Base-by-base conservation (phyloP, 257 asterid species). In the Penstemon davidsonii region DNA sequence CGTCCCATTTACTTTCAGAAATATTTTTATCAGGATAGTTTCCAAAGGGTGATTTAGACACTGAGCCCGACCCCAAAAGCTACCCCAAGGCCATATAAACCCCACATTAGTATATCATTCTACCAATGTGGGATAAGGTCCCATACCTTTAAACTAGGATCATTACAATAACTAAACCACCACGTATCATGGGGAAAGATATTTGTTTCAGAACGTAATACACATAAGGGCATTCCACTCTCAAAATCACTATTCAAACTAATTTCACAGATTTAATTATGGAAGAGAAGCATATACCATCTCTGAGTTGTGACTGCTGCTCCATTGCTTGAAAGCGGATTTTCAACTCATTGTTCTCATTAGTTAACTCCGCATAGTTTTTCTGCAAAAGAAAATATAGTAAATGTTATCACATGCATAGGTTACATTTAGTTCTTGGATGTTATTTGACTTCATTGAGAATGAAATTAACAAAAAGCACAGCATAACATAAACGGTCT, bases 291-390 rank as follows among this genome's bases (percentile, higher is more conserved):
- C 39, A 55, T 59, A 53, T 88, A 92, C 98, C 98, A 63, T 89
- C 95, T 83, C 96, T 80, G 69, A 92, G 91, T 60, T 77, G 88
- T 38, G 95, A 85, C 77, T 92, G 98, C 72, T 92, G 96, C 80
- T 86, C 87, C 93, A 84, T 80, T 66, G 96, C 89, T 76, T 87
- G 92, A 78, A 92, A 68, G 25, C 96, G 96, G 74, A 86, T 85
- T 75, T 88, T 85, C 87, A 92, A 73, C 84, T 92, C 98, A 65
- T 82, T 87, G 78, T 92, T 92, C 86, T 76, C 88, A 76, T 68
- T 84, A 25, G 83, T 80, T 57, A 86, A 68, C 67, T 85, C 91
- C 10, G 83, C 62, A 61, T 77, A 78, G 58, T 79, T 85, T 77
- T 92, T 89, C 98, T 92, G 91, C 10, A 65, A 43, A 67, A 69